These are phyloP conservation scores for Xylariaceae sp. DNA, from an alignment of 2,329 filamentous ascomycete species.

Conservation along the genomic window DNA sequence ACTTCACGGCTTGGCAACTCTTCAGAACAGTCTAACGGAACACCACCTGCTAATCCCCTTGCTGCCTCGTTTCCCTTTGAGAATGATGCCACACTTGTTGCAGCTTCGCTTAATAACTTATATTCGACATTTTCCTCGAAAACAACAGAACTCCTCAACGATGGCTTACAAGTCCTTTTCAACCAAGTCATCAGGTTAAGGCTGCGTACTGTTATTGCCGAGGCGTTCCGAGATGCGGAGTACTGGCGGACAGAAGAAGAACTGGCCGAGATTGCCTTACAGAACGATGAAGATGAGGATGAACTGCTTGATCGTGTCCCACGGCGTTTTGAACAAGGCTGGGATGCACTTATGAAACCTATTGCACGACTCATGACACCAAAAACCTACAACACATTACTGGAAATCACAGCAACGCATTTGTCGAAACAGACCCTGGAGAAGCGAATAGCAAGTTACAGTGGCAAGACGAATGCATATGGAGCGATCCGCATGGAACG, in stretches of 20 bases:
- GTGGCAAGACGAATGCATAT: constrained; percentile 71
- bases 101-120: constrained; percentile 62
- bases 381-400: constrained; percentile 68
- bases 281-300: constrained; percentile 50
- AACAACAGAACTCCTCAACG: constrained; percentile 72
- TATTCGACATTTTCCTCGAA: constrained; percentile 70
- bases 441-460: constrained; percentile 78
- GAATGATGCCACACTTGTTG: constrained; percentile 66
- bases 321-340: constrained; percentile 75
- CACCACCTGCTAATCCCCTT: constrained; percentile 42
- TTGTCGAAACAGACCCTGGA: constrained; percentile 70
- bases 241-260: constrained; percentile 67
- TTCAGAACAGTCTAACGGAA: constrained; percentile 34
- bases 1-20: constrained; percentile 54
- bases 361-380: constrained; percentile 79
- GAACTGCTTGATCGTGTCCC: constrained; percentile 63
- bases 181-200: constrained; percentile 81
- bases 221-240: constrained; percentile 87
- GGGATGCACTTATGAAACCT: constrained; percentile 80
- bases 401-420: constrained; percentile 68
- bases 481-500: constrained; percentile 66
- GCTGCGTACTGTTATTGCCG: constrained; percentile 75
- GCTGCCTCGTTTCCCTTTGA: constrained; percentile 72
- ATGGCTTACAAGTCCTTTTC: constrained; percentile 81
- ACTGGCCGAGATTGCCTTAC: constrained; percentile 49